Conservation (phyloP, 83 land plant genomes). For the Isoetes engelmannii region DNA sequence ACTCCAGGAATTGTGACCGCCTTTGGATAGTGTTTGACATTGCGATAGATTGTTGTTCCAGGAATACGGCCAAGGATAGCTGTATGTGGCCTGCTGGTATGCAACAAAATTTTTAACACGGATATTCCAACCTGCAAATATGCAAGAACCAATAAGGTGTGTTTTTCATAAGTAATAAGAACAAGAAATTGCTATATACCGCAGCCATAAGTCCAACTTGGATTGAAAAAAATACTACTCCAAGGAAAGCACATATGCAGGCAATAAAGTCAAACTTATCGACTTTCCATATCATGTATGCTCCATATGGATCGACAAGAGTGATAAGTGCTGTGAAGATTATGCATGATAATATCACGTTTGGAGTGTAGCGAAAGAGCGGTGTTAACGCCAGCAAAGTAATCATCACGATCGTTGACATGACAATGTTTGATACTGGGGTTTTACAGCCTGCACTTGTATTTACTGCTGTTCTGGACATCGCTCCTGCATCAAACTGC, state of each 20-base stretch:
- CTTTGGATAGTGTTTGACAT: conserved; percentile 42
- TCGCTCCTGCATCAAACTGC: background rate
- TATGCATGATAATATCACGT: background rate
- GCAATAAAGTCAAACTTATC: conserved; percentile 7
- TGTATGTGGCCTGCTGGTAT: conserved; percentile 64
- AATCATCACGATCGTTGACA: background rate
- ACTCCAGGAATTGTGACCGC: conserved; percentile 45
- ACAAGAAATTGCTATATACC: conserved; percentile 19
- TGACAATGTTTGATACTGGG: background rate
- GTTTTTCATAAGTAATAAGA: no score
- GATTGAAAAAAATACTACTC: background rate
- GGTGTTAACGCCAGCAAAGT: background rate
- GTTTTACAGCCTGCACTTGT: background rate
- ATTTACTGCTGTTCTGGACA: conserved; percentile 6
- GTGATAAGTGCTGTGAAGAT: background rate
- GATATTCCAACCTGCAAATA: conserved; percentile 48
- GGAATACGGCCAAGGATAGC: conserved; percentile 59
- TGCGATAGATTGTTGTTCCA: conserved; percentile 45
- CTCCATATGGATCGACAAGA: background rate
- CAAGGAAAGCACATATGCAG: background rate
- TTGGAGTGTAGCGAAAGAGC: conserved; percentile 3
- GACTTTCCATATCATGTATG: conserved; percentile 1
- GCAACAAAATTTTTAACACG: conserved; percentile 45
- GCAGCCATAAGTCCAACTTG: no score
- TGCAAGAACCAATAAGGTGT: no score